phyloP scores from a whole-genome alignment of 2,329 filamentous ascomycete genomes.

The Apiospora rasikravindrae region DNA sequence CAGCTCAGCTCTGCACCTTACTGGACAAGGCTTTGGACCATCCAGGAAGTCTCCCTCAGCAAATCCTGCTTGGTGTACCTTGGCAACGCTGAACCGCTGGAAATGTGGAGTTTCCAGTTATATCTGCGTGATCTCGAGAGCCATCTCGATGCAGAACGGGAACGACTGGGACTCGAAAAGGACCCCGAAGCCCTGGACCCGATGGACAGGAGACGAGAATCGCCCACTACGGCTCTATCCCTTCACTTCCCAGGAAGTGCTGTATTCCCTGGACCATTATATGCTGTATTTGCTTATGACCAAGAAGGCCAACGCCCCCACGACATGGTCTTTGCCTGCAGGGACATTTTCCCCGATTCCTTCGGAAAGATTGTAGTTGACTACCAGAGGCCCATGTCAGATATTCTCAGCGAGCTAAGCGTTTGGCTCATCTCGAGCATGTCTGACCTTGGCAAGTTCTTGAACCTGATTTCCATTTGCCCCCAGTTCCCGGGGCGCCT shows the following conservation, averaged over 20 bases:
- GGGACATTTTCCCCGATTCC: neutral
- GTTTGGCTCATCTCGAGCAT: neutral
- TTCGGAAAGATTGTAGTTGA: neutral
- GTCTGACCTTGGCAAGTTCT: neutral
- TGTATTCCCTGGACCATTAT: neutral
- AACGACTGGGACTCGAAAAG: neutral
- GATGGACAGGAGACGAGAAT: neutral
- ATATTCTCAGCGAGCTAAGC: neutral
- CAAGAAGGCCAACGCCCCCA: neutral
- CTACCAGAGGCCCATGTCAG: neutral
- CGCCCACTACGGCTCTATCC: neutral
- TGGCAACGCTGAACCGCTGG: neutral
- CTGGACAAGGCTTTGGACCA: conserved; percentile 2
- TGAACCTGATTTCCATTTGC: neutral
- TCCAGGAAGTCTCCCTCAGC: neutral
- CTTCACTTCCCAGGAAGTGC: neutral
- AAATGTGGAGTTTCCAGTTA: neutral
- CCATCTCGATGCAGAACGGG: neutral
- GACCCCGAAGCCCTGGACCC: neutral
- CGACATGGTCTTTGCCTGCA: neutral
- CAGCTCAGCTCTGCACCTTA: neutral
- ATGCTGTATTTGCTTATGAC: neutral
- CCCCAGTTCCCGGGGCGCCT: neutral
- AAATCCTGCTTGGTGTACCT: neutral
- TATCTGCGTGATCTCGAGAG: neutral